These are phyloP conservation scores for Hortiboletus campestris DNA, from an alignment of 768 basidiomycete species.

Conservation along the genomic window DNA sequence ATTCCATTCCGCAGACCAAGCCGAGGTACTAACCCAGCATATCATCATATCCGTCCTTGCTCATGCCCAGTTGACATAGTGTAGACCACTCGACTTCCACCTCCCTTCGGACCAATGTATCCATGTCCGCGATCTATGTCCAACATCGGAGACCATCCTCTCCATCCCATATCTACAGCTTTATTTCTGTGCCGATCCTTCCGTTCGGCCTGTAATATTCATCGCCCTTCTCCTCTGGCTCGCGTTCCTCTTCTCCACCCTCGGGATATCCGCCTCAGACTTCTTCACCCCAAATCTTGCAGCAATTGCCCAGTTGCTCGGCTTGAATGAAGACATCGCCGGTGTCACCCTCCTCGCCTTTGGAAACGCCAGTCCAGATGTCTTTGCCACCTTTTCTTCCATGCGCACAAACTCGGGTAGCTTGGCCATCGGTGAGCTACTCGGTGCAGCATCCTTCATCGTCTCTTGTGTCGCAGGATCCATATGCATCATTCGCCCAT, in stretches of 20 bases:
- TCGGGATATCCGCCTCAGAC: slow-evolving; percentile 93
- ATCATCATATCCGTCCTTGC: neutral
- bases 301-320: slow-evolving; percentile 81
- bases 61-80: slow-evolving; percentile 40
- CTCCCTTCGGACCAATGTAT: slow-evolving; percentile 53
- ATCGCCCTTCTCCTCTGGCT: slow-evolving; percentile 72
- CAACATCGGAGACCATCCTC: slow-evolving; percentile 59
- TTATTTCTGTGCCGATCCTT: slow-evolving; percentile 66
- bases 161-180: slow-evolving; percentile 63
- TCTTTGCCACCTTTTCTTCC: slow-evolving; percentile 94
- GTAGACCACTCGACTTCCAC: slow-evolving; percentile 59
- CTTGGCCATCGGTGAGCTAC: slow-evolving; percentile 89
- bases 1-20: neutral
- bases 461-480: slow-evolving; percentile 94
- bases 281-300: slow-evolving; percentile 97
- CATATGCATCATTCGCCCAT: slow-evolving; percentile 97
- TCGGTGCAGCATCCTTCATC: slow-evolving; percentile 96
- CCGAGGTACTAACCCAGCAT: too few species aligned
- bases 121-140: slow-evolving; percentile 60
- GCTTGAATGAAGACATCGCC: slow-evolving; percentile 89
- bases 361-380: slow-evolving; percentile 95
- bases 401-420: slow-evolving; percentile 83
- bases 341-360: slow-evolving; percentile 97
- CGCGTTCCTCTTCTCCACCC: slow-evolving; percentile 90
- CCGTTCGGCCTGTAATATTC: slow-evolving; percentile 61